These are phyloP conservation scores for Geopyxis carbonaria DNA, from an alignment of 495 filamentous ascomycete genomes.

Conservation along the genomic window DNA sequence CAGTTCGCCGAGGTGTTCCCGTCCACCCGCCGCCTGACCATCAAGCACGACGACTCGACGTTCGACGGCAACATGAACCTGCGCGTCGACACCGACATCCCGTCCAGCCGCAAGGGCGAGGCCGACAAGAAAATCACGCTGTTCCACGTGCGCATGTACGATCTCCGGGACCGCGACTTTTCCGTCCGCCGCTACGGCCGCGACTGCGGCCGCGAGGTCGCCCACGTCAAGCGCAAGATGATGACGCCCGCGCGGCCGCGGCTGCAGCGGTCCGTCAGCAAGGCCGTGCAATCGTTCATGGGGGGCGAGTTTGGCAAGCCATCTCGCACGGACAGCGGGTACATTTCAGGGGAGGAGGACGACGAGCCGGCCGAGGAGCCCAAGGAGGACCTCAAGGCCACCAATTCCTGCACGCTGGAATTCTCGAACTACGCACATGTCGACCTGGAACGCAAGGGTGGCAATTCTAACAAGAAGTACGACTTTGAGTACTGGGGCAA, in stretches of 20 bases:
- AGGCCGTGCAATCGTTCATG: conserved; percentile 49
- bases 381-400: conserved; percentile 29
- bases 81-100: conserved; percentile 63
- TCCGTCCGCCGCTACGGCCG: conserved; percentile 84
- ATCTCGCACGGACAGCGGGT: conserved; percentile 41
- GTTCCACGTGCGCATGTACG: conserved; percentile 92
- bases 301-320: conserved; percentile 24
- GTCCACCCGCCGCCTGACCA: conserved; percentile 57
- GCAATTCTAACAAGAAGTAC: conserved; percentile 57
- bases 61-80: conserved; percentile 96
- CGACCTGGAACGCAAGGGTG: conserved; percentile 56
- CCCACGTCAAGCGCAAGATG: conserved; percentile 60
- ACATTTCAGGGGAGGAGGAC: conserved; percentile 31
- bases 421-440: conserved; percentile 97
- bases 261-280: conserved; percentile 56
- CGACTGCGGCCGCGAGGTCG: conserved; percentile 84
- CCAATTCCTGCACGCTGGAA: conserved; percentile 59
- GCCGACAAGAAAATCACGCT: conserved; percentile 53
- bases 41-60: conserved; percentile 83
- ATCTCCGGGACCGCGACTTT: conserved; percentile 70
- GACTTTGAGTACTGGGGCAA: conserved; percentile 86
- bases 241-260: conserved; percentile 31
- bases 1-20: conserved; percentile 83
- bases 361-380: conserved; percentile 34
- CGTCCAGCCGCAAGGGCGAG: conserved; percentile 25